A percentile compares a stretch with the other conserved stretches of the same genome.
Evolutionary conservation across 371 early-diverging fungal species (phyloP).

Genomic region (Mucor mucedo): DNA sequence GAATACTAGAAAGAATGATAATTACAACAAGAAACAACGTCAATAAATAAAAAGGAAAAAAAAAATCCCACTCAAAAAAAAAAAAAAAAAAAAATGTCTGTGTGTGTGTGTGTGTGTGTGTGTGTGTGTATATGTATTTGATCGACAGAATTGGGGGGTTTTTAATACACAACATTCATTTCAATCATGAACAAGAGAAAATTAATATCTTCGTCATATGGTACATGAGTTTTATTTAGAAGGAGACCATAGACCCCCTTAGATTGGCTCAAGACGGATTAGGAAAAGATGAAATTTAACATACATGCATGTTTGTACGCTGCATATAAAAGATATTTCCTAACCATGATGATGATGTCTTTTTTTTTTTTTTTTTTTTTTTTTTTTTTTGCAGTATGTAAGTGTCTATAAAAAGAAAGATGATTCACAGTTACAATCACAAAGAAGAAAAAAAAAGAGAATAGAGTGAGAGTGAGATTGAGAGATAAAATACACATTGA

Average conservation of each 20-base stretch:
- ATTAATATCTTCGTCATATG: conserved; percentile 18
- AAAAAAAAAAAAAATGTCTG: conserved; percentile 6
- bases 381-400: too few relatives aligned
- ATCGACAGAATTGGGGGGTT: too few relatives aligned
- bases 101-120: background rate
- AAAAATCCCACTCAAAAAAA: background rate
- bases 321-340: too few relatives aligned
- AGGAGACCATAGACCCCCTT: conserved; percentile 14
- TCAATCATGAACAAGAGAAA: background rate
- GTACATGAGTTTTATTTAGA: conserved; percentile 22
- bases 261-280: conserved; percentile 2
- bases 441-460: background rate
- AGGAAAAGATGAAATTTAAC: conserved; percentile 18
- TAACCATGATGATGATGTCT: background rate
- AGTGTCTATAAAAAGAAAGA: too few relatives aligned
- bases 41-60: conserved; percentile 2
- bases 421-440: background rate
- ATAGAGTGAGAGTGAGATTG: background rate
- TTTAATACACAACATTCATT: too few relatives aligned
- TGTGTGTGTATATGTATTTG: background rate
- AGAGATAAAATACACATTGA: conserved; percentile 1
- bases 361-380: too few relatives aligned
- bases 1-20: conserved; percentile 5
- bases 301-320: background rate
- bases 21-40: conserved; percentile 5